Conservation (phyloP, 2,329 filamentous ascomycete species). For the Penicillium sp. region DNA sequence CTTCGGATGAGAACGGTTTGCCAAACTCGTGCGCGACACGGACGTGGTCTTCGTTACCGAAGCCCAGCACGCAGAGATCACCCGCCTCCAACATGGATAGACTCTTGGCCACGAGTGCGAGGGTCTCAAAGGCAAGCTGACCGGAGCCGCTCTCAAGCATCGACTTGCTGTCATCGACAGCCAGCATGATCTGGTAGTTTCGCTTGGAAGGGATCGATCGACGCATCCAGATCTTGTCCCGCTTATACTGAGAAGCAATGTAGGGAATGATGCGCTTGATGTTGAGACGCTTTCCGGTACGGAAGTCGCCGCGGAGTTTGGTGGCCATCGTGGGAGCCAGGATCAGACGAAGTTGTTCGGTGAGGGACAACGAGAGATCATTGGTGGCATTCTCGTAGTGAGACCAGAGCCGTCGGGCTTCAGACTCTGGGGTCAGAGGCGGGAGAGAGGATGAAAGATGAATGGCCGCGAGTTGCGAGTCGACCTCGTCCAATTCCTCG, state of each 20-base stretch:
- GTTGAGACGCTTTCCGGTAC: slow-evolving; percentile 95
- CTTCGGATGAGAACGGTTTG: slow-evolving; percentile 71
- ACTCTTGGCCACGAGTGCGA: slow-evolving; percentile 82
- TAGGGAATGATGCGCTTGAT: slow-evolving; percentile 99
- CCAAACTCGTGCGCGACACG: slow-evolving; percentile 82
- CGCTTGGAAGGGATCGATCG: slow-evolving; percentile 86
- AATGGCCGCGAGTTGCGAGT: slow-evolving; percentile 61
- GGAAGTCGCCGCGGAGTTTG: slow-evolving; percentile 92
- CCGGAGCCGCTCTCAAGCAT: slow-evolving; percentile 81
- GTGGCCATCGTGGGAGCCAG: slow-evolving; percentile 90
- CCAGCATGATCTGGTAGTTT: slow-evolving; percentile 93
- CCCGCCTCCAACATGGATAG: slow-evolving; percentile 91
- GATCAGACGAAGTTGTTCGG: slow-evolving; percentile 91
- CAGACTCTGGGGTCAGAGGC: slow-evolving; percentile 43
- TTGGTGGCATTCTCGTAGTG: slow-evolving; percentile 80
- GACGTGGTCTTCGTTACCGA: slow-evolving; percentile 66
- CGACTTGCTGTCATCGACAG: slow-evolving; percentile 88
- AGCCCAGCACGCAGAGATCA: slow-evolving; percentile 84
- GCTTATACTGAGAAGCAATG: slow-evolving; percentile 95
- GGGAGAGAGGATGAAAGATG: slow-evolving; percentile 55
- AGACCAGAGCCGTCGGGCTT: slow-evolving; percentile 73
- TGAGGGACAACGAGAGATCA: slow-evolving; percentile 77
- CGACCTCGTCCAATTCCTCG: slow-evolving; percentile 43
- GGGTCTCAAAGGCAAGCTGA: slow-evolving; percentile 81
- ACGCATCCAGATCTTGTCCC: slow-evolving; percentile 99